phyloP scores from a whole-genome alignment of 768 basidiomycete genomes.

The Lactarius indigo region DNA sequence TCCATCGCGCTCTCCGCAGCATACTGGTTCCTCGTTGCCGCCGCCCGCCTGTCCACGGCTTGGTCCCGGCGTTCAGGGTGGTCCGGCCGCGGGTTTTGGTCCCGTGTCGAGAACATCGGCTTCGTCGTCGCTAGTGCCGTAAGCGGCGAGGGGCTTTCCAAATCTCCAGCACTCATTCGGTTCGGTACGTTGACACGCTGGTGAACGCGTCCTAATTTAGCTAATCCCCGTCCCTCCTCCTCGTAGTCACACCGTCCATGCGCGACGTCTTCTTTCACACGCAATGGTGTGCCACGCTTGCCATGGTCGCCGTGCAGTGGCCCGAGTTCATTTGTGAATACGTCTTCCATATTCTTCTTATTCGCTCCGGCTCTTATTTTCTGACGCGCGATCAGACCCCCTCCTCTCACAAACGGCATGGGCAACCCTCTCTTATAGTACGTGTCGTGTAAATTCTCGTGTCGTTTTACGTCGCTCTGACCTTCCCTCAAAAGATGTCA shows the following conservation, averaged over 20 bases:
- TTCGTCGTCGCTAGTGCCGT: conserved; percentile 90
- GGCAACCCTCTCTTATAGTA: conserved; percentile 78
- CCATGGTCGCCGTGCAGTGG: conserved; percentile 96
- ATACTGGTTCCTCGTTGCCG: conserved; percentile 80
- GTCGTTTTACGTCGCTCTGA: neutral
- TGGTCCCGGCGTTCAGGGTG: conserved; percentile 71
- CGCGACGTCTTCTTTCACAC: conserved; percentile 92
- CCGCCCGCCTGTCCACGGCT: conserved; percentile 78
- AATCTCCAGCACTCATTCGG: conserved; percentile 80
- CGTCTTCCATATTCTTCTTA: conserved; percentile 1
- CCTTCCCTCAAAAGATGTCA: conserved; percentile 54
- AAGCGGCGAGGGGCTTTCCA: conserved; percentile 84
- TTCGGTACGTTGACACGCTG: conserved; percentile 59
- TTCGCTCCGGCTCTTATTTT: neutral
- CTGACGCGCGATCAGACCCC: conserved; percentile 57
- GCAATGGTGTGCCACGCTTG: conserved; percentile 85
- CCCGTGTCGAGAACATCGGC: conserved; percentile 75
- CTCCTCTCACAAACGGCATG: conserved; percentile 84
- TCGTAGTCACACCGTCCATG: conserved; percentile 82
- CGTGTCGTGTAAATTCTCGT: conserved; percentile 27
- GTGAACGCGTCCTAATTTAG: conserved; percentile 10
- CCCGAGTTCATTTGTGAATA: conserved; percentile 84
- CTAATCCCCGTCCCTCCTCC: conserved; percentile 24
- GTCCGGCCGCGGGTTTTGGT: conserved; percentile 59
- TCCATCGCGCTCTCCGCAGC: conserved; percentile 69